Evolutionary conservation across 768 basidiomycete genomes (phyloP), one percentile per base, ranked within the genome.

Genomic region (Tubosaeta brunneosetosa): DNA sequence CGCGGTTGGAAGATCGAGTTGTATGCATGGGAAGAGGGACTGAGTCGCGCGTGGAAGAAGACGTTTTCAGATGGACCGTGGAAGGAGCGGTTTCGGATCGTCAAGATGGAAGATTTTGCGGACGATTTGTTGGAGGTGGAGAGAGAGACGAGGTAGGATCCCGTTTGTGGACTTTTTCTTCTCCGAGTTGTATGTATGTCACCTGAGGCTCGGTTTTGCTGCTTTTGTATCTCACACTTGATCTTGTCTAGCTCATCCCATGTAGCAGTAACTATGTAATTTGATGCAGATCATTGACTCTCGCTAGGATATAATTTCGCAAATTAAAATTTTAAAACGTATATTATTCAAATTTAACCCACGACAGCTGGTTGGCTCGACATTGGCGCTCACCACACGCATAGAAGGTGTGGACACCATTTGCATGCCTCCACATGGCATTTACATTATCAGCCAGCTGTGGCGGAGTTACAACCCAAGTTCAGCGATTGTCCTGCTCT

Each of bases 1-100:
- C 81, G 86, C 44, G 94, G 94, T 2, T 98, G 94, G 94, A 79
- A 77, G 51, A 92, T 98, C n/a, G 94, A 98, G 71, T 64, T 97
- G 62, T 94, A 92, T 71, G 88, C 90, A 1, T 98, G 93, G 86
- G 86, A 89, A 63, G 84, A 85, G 44, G 87, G 89, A 2, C 67
- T 91, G 54, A 92, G 91, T 66, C 78, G 81, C 22, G 77, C 85
- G 19, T 94, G 89, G 90, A 80, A 75, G 68, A 74, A 81, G 46
- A 82, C 86, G 67, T 89, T 88, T 69, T 85, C 85, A 1, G 77
- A 77, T 29, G 74, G 72, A 3, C 67, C 56, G 70, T 66, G 62
- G 60, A 66, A 60, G 49, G 70, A 73, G 32, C 63, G 60, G 62
- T 85, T 86, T 61, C 73, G 70, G 48, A 75, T 86, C 22, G 75